Conservation (phyloP, 805 yeast genomes). For the Ogataea parapolymorpha region DNA sequence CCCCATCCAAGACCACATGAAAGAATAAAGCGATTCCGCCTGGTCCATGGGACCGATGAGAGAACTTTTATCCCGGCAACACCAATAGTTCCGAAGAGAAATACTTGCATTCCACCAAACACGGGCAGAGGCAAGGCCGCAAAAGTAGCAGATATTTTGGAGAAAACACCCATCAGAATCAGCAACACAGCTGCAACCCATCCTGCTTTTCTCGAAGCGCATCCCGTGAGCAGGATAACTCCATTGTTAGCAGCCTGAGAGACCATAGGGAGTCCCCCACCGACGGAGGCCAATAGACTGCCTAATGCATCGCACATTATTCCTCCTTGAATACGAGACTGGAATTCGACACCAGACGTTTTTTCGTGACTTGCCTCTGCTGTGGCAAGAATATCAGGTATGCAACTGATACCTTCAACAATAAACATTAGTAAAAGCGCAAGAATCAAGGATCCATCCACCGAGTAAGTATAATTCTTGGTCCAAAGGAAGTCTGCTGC, state of each 20-base stretch:
- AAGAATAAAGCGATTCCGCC: constrained; percentile 44
- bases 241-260: constrained; percentile 88
- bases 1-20: constrained; percentile 44
- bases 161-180: constrained; percentile 71
- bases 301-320: constrained; percentile 74
- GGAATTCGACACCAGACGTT: constrained; percentile 69
- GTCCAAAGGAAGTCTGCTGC: constrained; percentile 79
- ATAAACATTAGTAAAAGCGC: constrained; percentile 73
- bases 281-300: constrained; percentile 64
- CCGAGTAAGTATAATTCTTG: constrained; percentile 61
- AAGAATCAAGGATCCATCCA: constrained; percentile 73
- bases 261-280: constrained; percentile 73
- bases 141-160: constrained; percentile 74
- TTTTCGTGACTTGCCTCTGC: constrained; percentile 75
- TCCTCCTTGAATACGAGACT: constrained; percentile 83
- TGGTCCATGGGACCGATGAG: constrained; percentile 30
- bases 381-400: constrained; percentile 86
- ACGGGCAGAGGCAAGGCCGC: constrained; percentile 66
- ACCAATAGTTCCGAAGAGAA: constrained; percentile 39
- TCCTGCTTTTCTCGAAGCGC: constrained; percentile 57
- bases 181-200: constrained; percentile 60
- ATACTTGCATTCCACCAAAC: constrained; percentile 65
- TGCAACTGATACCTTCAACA: constrained; percentile 75
- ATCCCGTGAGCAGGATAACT: constrained; percentile 76
- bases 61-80: constrained; percentile 35